Conservation (phyloP, 352 stramenopile genomes). For the Globisporangium uncinulatum region DNA sequence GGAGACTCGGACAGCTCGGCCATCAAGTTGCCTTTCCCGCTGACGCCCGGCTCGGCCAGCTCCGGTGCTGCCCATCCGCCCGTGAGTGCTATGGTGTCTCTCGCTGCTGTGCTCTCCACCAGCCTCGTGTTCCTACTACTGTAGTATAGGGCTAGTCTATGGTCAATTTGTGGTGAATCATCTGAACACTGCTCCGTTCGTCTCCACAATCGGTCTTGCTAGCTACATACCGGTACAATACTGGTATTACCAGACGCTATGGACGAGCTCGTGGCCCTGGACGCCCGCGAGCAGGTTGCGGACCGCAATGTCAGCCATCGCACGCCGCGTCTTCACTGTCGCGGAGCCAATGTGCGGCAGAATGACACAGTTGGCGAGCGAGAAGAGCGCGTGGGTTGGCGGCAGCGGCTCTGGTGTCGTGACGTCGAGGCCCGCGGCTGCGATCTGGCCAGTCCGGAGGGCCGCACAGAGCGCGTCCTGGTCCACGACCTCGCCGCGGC, state of each 20-base stretch:
- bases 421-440: conserved; percentile 76
- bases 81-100: background rate
- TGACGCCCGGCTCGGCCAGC: background rate
- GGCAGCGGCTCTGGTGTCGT: conserved; percentile 89
- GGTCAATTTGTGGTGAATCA: background rate
- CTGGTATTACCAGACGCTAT: conserved; percentile 24
- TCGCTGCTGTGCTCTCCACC: background rate
- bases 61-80: background rate
- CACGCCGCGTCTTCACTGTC: conserved; percentile 46
- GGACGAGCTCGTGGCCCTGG: conserved; percentile 28
- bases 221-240: background rate
- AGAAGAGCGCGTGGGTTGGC: conserved; percentile 62
- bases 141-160: background rate
- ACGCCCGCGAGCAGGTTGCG: conserved; percentile 56
- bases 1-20: background rate
- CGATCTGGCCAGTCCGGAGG: conserved; percentile 35
- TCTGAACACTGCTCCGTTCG: background rate
- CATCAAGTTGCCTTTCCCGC: background rate
- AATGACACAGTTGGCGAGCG: conserved; percentile 54
- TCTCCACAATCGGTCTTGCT: background rate
- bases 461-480: conserved; percentile 65
- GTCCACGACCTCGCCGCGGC: conserved; percentile 87
- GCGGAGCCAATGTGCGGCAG: conserved; percentile 44
- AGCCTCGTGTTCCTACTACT: background rate
- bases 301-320: conserved; percentile 73